Evolutionary conservation across 805 yeast genomes (phyloP), one percentile per base, ranked within the genome.

Genomic region (Wickerhamiella parazyma): DNA sequence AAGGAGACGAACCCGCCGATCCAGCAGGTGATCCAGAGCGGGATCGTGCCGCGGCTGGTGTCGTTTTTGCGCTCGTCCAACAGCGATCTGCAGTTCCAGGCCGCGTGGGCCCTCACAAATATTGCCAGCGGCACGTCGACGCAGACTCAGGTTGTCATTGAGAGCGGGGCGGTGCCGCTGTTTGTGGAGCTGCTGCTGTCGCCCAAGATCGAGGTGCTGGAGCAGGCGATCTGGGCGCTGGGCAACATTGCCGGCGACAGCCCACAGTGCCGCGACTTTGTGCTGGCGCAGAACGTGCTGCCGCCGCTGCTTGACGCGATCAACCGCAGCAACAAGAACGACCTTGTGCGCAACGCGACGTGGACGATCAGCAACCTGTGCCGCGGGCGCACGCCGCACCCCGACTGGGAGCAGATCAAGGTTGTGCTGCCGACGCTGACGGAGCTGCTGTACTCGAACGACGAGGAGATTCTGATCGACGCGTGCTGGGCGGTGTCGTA

Each of bases 211-310:
- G 97, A 91, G 59, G 96, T 91, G 45, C 84, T 85, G 64, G 98
- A 91, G 64, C 98, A 91, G 67, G 97, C 97, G 11, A 89, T 91
- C 54, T 91, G 98, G 98, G 97, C 98, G 22, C 70, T 91, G 52
- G 98, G 98, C 66, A 91, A 91, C 61, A 95, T 91, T 61, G 97
- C 98, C 21, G 98, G 98, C 63, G 98, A 91, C 62, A 84, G 95
- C 12, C 73, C 95, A 7, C 68, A 71, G 34, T 85, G 77, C 70
- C 78, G 98, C 67, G 97, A 91, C 66, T 80, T 72, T 55, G 97
- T 91, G 36, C 70, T 91, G 53, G 66, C 71, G 35, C 80, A 85
- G 55, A 78, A 80, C 50, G 96, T 96, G 19, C 81, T 91, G 81
- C 78, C 74, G 49, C 95, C 95, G 6, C 80, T 91, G 46, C 70